phyloP scores from a whole-genome alignment of 345 rosid species.

The rapeseed (Brassica napus) region DNA sequence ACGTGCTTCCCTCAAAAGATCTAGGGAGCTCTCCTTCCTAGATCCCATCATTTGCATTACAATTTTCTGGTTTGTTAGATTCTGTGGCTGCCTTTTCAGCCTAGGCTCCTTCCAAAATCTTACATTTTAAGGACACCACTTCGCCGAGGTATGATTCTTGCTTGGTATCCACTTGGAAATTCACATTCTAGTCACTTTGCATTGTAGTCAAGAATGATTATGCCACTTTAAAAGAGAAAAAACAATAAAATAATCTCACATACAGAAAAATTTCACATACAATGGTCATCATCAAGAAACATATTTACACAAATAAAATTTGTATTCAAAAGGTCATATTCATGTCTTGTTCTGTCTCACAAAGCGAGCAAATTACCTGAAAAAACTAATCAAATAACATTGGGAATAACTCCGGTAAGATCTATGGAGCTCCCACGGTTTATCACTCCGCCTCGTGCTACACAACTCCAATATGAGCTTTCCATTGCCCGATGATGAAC shows the following conservation, averaged over 20 bases:
- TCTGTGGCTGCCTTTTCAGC: constrained; percentile 50
- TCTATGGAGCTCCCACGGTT: too few relatives aligned
- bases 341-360: constrained; percentile 71
- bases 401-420: too few relatives aligned
- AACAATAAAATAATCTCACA: neutral
- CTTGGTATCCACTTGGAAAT: constrained; percentile 90
- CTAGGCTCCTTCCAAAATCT: constrained; percentile 83
- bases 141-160: constrained; percentile 81
- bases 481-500: too few relatives aligned
- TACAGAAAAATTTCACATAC: too few relatives aligned
- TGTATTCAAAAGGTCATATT: constrained; percentile 32
- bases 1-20: constrained; percentile 94
- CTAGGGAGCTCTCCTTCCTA: constrained; percentile 96
- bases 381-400: neutral
- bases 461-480: too few relatives aligned
- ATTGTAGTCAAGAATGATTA: constrained; percentile 86
- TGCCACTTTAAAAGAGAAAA: constrained; percentile 57
- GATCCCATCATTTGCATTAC: constrained; percentile 56
- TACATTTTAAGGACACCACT: constrained; percentile 82
- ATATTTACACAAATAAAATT: neutral
- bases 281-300: neutral
- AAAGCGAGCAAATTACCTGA: constrained; percentile 74
- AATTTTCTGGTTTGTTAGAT: constrained; percentile 44
- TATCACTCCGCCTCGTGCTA: too few relatives aligned
- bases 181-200: constrained; percentile 88